Percentiles rank a stretch among this genome's conserved stretches.
Conservation (phyloP, 1,284 basidiomycete genomes). For the Porodaedalea pini region DNA sequence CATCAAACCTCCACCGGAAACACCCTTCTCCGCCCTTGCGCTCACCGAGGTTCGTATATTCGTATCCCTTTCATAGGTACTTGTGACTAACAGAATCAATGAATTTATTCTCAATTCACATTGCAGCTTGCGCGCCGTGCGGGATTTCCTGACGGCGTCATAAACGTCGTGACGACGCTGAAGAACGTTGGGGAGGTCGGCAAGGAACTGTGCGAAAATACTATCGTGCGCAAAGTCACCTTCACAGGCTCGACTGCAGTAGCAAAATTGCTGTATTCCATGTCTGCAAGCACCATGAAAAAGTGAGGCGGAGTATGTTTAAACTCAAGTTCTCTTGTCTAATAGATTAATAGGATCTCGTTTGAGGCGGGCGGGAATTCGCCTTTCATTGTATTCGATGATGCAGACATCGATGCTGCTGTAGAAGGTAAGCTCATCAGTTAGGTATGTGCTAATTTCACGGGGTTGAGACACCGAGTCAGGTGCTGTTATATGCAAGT, state of each 20-base stretch:
- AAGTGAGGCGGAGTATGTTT: constrained; percentile 49
- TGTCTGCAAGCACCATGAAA: constrained; percentile 86
- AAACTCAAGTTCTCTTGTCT: constrained; percentile 13
- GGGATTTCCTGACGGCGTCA: constrained; percentile 90
- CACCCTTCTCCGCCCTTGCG: constrained; percentile 91
- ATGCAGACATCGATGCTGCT: constrained; percentile 91
- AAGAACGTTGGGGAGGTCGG: constrained; percentile 82
- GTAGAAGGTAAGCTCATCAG: constrained; percentile 59
- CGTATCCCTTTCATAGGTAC: background rate
- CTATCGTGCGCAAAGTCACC: constrained; percentile 80
- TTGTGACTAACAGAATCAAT: background rate
- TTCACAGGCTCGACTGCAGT: constrained; percentile 95
- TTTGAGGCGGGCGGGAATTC: constrained; percentile 89
- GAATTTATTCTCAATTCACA: background rate
- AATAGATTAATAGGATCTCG: constrained; percentile 52
- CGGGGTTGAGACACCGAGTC: background rate
- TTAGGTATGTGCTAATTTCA: background rate
- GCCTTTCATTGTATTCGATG: constrained; percentile 95
- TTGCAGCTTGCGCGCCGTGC: constrained; percentile 76
- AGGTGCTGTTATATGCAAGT: constrained; percentile 88
- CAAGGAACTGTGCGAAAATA: constrained; percentile 76
- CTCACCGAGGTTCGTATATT: constrained; percentile 63
- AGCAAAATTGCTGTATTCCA: constrained; percentile 83
- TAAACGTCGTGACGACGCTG: constrained; percentile 89
- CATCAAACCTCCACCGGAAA: constrained; percentile 94